Evolutionary conservation across 345 rosid species (phyloP).

Genomic region (Eucalyptus grandis): DNA sequence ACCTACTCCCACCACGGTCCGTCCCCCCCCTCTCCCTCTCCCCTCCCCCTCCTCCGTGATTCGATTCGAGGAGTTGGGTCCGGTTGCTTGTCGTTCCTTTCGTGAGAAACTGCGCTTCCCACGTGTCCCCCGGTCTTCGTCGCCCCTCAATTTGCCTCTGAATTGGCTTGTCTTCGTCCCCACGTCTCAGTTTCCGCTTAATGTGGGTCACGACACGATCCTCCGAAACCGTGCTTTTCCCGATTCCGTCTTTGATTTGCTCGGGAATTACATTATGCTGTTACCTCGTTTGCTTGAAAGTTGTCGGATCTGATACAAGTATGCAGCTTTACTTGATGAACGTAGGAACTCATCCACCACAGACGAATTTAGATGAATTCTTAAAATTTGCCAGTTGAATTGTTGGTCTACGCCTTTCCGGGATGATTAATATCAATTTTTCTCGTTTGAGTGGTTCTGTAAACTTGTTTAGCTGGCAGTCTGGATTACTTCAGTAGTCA

Average conservation of each 20-base stretch:
- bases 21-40: background rate
- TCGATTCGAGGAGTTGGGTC: background rate
- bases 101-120: background rate
- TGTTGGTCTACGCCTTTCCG: background rate
- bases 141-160: background rate
- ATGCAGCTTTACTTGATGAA: background rate
- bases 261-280: background rate
- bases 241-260: background rate
- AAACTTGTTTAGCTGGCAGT: background rate
- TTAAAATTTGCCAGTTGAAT: background rate
- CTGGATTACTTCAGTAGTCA: background rate
- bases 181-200: background rate
- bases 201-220: background rate
- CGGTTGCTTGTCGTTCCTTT: background rate
- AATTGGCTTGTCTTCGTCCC: background rate
- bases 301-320: background rate
- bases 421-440: background rate
- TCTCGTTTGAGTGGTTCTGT: background rate
- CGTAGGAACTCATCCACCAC: background rate
- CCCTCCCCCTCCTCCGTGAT: background rate
- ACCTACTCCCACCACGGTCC: constrained; percentile 95
- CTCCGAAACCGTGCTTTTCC: background rate
- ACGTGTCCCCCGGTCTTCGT: background rate
- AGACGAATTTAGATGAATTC: background rate
- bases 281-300: background rate